phyloP scores from a whole-genome alignment of 2,329 filamentous ascomycete genomes.

The Elsinoe ampelina region DNA sequence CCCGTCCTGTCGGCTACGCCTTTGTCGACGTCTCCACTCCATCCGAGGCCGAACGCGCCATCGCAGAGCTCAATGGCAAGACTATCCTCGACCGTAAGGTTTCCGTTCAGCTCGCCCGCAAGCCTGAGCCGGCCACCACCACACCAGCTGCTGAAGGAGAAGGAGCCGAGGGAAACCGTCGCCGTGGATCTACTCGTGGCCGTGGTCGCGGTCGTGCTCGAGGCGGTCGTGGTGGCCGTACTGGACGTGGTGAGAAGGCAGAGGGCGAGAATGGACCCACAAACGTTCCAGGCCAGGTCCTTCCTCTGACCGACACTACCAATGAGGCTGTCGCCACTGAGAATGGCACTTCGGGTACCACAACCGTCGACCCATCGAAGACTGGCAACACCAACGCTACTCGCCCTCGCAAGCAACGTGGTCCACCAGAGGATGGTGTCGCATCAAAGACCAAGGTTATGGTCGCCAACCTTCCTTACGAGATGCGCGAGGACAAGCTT shows the following conservation, averaged over 20 bases:
- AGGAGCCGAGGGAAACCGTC: constrained; percentile 54
- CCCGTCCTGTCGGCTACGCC: constrained; percentile 95
- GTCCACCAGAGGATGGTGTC: constrained; percentile 92
- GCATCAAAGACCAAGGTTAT: constrained; percentile 99
- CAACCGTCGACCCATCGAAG: constrained; percentile 31
- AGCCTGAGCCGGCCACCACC: constrained; percentile 78
- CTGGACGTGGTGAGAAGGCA: constrained; percentile 13
- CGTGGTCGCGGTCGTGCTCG: constrained; percentile 51
- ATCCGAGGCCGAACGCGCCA: constrained; percentile 88
- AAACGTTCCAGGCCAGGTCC: constrained; percentile 44
- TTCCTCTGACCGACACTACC: constrained; percentile 43
- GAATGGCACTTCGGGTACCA: constrained; percentile 39
- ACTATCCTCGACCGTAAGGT: constrained; percentile 98
- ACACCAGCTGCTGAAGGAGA: constrained; percentile 66
- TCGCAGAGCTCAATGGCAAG: constrained; percentile 90
- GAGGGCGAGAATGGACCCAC: constrained; percentile 36
- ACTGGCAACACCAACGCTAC: constrained; percentile 38
- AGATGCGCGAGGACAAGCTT: constrained; percentile 97
- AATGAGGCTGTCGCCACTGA: constrained; percentile 48
- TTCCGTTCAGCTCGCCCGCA: constrained; percentile 95
- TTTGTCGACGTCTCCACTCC: constrained; percentile 97
- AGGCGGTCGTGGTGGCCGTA: constrained; percentile 51
- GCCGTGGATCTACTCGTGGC: constrained; percentile 47
- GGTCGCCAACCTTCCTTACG: constrained; percentile 98
- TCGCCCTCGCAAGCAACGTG: constrained; percentile 67